Percentiles rank a stretch among this genome's conserved stretches.
These are phyloP conservation scores for Macadamia tetraphylla DNA, from an alignment of 164 flowering plant species.

Conservation along the genomic window DNA sequence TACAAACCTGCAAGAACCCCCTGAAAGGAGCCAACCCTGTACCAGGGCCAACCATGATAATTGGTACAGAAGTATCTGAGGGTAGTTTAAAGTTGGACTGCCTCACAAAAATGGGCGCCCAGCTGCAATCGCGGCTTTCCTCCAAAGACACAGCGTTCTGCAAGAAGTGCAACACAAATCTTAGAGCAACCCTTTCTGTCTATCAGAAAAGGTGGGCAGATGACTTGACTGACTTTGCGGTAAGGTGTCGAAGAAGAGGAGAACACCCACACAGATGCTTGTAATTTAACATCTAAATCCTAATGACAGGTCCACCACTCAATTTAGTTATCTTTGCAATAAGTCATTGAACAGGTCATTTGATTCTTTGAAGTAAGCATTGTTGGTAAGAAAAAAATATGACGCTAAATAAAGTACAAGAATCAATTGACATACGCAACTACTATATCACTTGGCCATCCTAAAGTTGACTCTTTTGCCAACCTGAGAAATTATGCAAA, in stretches of 20 bases:
- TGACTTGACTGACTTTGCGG: not conserved
- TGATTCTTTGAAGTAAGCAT: not conserved
- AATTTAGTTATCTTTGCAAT: not conserved
- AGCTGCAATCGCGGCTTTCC: constrained; percentile 64
- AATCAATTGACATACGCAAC: not conserved
- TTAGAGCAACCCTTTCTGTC: too few species aligned
- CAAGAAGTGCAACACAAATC: not conserved
- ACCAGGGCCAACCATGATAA: constrained; percentile 98
- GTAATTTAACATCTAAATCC: too few species aligned
- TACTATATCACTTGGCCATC: not conserved
- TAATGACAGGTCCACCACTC: not conserved
- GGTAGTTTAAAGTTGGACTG: constrained; percentile 94
- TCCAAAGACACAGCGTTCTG: constrained; percentile 72
- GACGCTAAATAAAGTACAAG: not conserved
- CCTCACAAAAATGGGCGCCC: constrained; percentile 86
- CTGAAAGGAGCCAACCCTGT: constrained; percentile 99
- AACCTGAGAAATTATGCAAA: too few species aligned
- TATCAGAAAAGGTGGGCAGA: not conserved
- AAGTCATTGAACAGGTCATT: not conserved
- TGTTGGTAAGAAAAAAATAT: too few species aligned
- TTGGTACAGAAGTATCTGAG: constrained; percentile 61
- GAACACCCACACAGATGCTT: too few species aligned
- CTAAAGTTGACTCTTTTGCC: too few species aligned
- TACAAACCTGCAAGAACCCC: constrained; percentile 87
- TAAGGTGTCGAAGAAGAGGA: not conserved